Conservation (phyloP, 2,329 filamentous ascomycete species). For the Sarocladium brachiariae region DNA sequence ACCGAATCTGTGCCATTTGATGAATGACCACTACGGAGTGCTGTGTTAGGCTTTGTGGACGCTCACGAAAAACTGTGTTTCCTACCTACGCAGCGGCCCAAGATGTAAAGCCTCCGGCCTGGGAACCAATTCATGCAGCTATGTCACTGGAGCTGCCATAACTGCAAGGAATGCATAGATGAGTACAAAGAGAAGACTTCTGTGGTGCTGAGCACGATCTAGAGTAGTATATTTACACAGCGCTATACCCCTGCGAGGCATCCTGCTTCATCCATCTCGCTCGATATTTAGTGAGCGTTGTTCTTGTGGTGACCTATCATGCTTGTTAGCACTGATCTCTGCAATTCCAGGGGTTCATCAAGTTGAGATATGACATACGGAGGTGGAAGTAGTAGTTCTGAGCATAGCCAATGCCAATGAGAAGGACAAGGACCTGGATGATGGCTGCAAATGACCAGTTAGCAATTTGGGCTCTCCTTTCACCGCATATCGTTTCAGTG, state of each 20-base stretch:
- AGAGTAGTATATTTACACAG: conserved; percentile 36
- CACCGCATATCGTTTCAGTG: background rate
- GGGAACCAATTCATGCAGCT: background rate
- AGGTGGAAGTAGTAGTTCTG: conserved; percentile 99
- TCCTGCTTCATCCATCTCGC: conserved; percentile 7
- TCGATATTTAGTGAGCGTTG: conserved; percentile 77
- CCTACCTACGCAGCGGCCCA: no score
- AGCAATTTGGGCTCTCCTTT: conserved; percentile 5
- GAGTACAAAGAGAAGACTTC: conserved; percentile 27
- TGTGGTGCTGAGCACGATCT: conserved; percentile 28
- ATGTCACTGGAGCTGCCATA: background rate
- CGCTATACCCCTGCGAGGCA: conserved; percentile 15
- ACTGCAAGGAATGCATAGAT: background rate
- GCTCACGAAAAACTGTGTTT: no score
- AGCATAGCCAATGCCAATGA: conserved; percentile 81
- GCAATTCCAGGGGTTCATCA: background rate
- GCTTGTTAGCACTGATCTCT: background rate
- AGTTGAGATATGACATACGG: conserved; percentile 55
- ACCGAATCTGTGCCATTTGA: no score
- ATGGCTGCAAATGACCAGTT: conserved; percentile 54
- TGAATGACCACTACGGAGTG: no score
- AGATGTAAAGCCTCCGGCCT: background rate
- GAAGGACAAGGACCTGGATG: conserved; percentile 72
- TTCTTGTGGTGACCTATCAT: conserved; percentile 96
- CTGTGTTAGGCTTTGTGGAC: no score